Evolutionary conservation across 2,329 filamentous ascomycete genomes (phyloP).

Genomic region (Calonectria fujianensis): DNA sequence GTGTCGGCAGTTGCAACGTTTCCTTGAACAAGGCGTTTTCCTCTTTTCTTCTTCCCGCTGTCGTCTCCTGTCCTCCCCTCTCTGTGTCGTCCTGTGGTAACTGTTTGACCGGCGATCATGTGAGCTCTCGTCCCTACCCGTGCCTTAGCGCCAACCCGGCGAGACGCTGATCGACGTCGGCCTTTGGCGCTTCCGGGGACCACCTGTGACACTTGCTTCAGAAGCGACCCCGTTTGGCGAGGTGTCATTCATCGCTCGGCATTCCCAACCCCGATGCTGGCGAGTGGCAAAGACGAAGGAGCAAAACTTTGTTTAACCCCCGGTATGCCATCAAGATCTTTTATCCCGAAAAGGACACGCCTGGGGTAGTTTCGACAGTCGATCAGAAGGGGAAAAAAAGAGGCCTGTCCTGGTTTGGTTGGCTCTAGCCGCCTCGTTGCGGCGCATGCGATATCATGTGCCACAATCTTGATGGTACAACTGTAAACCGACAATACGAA

Average conservation of each 20-base stretch:
- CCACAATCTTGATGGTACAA: background rate
- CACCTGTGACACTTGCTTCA: conserved; percentile 36
- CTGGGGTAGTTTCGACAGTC: background rate
- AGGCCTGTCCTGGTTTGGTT: background rate
- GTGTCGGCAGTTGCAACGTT: background rate
- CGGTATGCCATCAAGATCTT: background rate
- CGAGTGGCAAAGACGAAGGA: conserved; percentile 15
- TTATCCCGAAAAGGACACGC: background rate
- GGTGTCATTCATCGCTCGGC: conserved; percentile 13
- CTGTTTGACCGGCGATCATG: conserved; percentile 31
- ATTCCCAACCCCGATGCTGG: background rate
- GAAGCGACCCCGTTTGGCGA: background rate
- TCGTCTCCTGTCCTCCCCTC: background rate
- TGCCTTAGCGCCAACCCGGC: conserved; percentile 33
- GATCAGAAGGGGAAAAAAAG: background rate
- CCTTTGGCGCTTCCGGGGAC: conserved; percentile 20
- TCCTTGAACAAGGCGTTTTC: background rate
- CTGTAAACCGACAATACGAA: background rate
- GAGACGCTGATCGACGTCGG: conserved; percentile 36
- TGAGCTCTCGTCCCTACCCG: conserved; percentile 28
- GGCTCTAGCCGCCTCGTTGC: background rate
- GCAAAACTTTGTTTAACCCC: background rate
- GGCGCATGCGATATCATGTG: background rate
- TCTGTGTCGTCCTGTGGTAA: conserved; percentile 9
- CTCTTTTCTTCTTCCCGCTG: background rate